Conservation (phyloP, 371 early-diverging fungal species). For the Zychaea mexicana region DNA sequence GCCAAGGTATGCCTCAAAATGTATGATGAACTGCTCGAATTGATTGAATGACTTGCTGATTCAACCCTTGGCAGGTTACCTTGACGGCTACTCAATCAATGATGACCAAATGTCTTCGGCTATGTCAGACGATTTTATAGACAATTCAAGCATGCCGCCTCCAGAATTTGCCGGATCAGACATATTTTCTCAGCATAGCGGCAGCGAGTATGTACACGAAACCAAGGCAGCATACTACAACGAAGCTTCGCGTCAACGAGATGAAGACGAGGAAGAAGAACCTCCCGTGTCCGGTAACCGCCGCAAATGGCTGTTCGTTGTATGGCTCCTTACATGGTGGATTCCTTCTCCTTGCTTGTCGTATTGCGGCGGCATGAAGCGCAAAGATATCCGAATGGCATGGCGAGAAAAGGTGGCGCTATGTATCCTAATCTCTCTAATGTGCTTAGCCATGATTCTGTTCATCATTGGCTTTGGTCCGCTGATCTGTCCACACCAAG, state of each 20-base stretch:
- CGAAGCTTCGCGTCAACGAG: conserved; percentile 11
- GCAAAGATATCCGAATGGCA: conserved; percentile 82
- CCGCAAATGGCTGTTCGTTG: conserved; percentile 78
- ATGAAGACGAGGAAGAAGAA: conserved; percentile 17
- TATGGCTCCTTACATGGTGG: conserved; percentile 91
- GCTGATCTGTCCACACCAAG: conserved; percentile 84
- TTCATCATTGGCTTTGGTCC: conserved; percentile 82
- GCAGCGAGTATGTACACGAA: neutral
- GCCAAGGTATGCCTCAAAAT: conserved; percentile 16
- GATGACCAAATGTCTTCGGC: conserved; percentile 41
- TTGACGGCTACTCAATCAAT: conserved; percentile 36
- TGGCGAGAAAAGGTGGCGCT: conserved; percentile 85
- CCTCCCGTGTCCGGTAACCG: conserved; percentile 45
- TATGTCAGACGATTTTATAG: conserved; percentile 30
- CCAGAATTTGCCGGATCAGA: neutral
- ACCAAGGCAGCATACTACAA: conserved; percentile 15
- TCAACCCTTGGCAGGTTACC: conserved; percentile 11
- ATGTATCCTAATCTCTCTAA: conserved; percentile 73
- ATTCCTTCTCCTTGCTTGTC: conserved; percentile 70
- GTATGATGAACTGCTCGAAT: too few relatives aligned
- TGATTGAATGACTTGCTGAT: neutral
- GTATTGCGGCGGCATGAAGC: conserved; percentile 74
- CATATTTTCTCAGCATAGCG: conserved; percentile 2
- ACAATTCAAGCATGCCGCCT: conserved; percentile 1
- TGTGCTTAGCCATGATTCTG: conserved; percentile 47